Conservation (phyloP, 2,329 filamentous ascomycete species). For the Cercospora zeina region DNA sequence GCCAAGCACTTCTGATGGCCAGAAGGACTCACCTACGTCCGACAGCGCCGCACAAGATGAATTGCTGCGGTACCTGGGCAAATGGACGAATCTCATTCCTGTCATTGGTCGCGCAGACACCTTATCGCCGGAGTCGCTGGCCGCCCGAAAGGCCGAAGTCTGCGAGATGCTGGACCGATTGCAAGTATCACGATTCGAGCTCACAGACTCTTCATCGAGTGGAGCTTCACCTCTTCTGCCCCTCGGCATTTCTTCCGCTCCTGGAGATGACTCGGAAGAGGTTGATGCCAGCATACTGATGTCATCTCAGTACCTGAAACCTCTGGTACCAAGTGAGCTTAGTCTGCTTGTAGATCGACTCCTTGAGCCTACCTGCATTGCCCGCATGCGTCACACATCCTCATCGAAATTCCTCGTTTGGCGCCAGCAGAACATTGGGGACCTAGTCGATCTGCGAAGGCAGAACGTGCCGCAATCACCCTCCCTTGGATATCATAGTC, state of each 20-base stretch:
- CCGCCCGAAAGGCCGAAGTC: conserved; percentile 25
- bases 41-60: conserved; percentile 22
- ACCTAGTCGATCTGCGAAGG: conserved; percentile 33
- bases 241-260: conserved; percentile 76
- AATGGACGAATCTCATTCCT: conserved; percentile 80
- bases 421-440: conserved; percentile 49
- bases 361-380: conserved; percentile 74
- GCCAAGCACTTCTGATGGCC: conserved; percentile 48
- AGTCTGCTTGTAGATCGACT: conserved; percentile 66
- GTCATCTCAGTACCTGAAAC: conserved; percentile 85
- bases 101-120: conserved; percentile 76
- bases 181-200: conserved; percentile 22
- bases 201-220: conserved; percentile 1
- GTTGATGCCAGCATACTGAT: conserved; percentile 95
- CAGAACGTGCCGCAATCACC: conserved; percentile 31
- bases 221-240: conserved; percentile 41
- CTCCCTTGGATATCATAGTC: conserved; percentile 29
- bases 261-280: conserved; percentile 69
- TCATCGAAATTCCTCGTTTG: conserved; percentile 79
- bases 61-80: conserved; percentile 53
- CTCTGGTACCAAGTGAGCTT: conserved; percentile 75
- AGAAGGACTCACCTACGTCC: conserved; percentile 10
- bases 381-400: conserved; percentile 78
- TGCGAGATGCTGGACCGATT: conserved; percentile 20
- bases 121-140: conserved; percentile 31